These are phyloP conservation scores for Xylariaceae sp. DNA, from an alignment of 2,329 filamentous ascomycete genomes.

Conservation along the genomic window DNA sequence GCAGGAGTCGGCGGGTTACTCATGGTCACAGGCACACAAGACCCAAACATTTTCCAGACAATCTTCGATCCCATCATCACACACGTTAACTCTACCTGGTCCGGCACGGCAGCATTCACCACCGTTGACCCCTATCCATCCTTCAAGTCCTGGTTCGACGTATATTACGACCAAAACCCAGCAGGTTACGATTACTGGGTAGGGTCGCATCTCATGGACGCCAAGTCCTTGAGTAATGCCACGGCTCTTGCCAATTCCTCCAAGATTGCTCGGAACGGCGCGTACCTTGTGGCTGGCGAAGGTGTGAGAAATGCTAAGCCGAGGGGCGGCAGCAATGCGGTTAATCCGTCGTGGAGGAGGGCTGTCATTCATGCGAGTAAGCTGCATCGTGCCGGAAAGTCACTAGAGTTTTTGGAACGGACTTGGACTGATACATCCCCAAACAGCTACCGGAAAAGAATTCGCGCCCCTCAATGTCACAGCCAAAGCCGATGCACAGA, in stretches of 20 bases:
- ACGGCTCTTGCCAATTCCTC: slow-evolving; percentile 36
- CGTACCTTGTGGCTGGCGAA: slow-evolving; percentile 41
- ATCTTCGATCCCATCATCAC: not conserved
- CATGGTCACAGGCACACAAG: slow-evolving; percentile 35
- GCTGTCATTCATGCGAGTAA: slow-evolving; percentile 40
- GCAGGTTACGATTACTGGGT: slow-evolving; percentile 36
- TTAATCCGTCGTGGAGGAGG: slow-evolving; percentile 50
- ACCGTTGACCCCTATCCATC: slow-evolving; percentile 27
- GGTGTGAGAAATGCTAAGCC: slow-evolving; percentile 42
- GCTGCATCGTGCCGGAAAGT: slow-evolving; percentile 7
- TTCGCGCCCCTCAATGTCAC: slow-evolving; percentile 34
- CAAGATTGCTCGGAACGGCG: slow-evolving; percentile 31
- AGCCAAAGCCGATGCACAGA: slow-evolving; percentile 24
- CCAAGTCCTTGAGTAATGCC: slow-evolving; percentile 33
- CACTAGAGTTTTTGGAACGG: too few species aligned
- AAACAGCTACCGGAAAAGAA: slow-evolving; percentile 23
- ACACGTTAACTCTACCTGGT: slow-evolving; percentile 34
- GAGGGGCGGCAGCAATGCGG: slow-evolving; percentile 42
- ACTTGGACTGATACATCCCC: not conserved
- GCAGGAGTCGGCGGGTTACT: slow-evolving; percentile 34
- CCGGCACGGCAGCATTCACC: slow-evolving; percentile 20
- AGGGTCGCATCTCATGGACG: slow-evolving; percentile 43
- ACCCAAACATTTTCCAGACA: slow-evolving; percentile 12
- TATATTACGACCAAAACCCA: slow-evolving; percentile 32
- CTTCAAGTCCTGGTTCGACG: slow-evolving; percentile 36